phyloP scores from a whole-genome alignment of 345 rosid species.

The Aethionema arabicum region DNA sequence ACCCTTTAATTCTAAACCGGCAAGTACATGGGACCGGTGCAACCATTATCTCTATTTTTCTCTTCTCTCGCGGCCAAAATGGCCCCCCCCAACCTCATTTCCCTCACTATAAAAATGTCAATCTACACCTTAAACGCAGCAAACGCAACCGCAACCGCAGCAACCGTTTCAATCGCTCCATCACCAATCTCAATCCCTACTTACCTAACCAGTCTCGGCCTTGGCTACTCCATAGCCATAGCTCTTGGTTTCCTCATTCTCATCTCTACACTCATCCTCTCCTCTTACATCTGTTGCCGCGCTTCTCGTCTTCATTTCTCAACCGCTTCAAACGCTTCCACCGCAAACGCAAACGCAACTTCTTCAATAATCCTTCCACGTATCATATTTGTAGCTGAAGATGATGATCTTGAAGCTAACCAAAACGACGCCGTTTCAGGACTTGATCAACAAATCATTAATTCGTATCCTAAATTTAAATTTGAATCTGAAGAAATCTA shows the following conservation, averaged over 20 bases:
- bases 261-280: constrained; percentile 76
- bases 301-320: constrained; percentile 46
- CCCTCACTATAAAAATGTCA: too few species aligned
- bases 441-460: constrained; percentile 70
- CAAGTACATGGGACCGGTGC: too few species aligned
- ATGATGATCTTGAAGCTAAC: constrained; percentile 45
- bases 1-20: too few species aligned
- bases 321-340: constrained; percentile 8
- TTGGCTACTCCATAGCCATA: constrained; percentile 94
- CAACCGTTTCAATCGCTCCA: too few species aligned
- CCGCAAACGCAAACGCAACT: constrained; percentile 7
- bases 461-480: constrained; percentile 81
- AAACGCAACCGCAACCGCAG: neutral
- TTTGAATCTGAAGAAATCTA: constrained; percentile 47
- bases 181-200: constrained; percentile 41
- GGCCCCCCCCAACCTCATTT: too few species aligned
- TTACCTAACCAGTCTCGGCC: constrained; percentile 71
- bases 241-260: constrained; percentile 89
- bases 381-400: constrained; percentile 89
- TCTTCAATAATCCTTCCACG: constrained; percentile 63
- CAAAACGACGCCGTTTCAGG: constrained; percentile 53
- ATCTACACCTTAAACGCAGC: too few species aligned
- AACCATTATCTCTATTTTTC: neutral
- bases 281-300: constrained; percentile 91
- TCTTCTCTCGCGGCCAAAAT: constrained; percentile 14